A percentile compares a stretch with the other conserved stretches of the same genome.
These are phyloP conservation scores for Vigna radiata DNA, from an alignment of 306 rosid species.

Conservation along the genomic window DNA sequence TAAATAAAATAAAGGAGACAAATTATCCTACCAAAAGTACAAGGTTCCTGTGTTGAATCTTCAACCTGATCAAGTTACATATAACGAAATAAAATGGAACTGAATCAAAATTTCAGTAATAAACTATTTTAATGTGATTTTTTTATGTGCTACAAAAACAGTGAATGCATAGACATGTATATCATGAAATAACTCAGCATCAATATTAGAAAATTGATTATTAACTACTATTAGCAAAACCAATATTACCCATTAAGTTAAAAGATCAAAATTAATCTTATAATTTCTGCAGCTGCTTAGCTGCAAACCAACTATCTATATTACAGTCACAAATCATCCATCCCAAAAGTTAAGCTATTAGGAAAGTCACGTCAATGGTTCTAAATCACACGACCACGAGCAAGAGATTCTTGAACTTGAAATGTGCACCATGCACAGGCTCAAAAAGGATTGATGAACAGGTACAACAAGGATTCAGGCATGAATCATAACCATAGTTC, in stretches of 20 bases:
- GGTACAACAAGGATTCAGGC: background rate
- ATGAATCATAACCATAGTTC: background rate
- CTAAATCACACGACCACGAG: background rate
- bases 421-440: background rate
- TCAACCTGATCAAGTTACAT: slow-evolving; percentile 60
- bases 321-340: background rate
- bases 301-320: background rate
- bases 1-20: slow-evolving; percentile 26
- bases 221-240: background rate
- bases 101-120: slow-evolving; percentile 33
- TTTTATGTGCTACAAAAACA: slow-evolving; percentile 14
- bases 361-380: background rate
- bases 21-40: slow-evolving; percentile 60
- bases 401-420: background rate
- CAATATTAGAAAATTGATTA: slow-evolving; percentile 3
- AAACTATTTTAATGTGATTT: slow-evolving; percentile 19
- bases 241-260: background rate
- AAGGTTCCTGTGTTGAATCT: slow-evolving; percentile 51
- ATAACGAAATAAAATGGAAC: slow-evolving; percentile 48
- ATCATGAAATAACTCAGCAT: slow-evolving; percentile 11
- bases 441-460: background rate
- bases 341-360: background rate
- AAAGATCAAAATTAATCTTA: background rate
- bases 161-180: background rate
- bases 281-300: slow-evolving; percentile 4